phyloP scores from a whole-genome alignment of 768 basidiomycete species.

The Amanita fuliginea region DNA sequence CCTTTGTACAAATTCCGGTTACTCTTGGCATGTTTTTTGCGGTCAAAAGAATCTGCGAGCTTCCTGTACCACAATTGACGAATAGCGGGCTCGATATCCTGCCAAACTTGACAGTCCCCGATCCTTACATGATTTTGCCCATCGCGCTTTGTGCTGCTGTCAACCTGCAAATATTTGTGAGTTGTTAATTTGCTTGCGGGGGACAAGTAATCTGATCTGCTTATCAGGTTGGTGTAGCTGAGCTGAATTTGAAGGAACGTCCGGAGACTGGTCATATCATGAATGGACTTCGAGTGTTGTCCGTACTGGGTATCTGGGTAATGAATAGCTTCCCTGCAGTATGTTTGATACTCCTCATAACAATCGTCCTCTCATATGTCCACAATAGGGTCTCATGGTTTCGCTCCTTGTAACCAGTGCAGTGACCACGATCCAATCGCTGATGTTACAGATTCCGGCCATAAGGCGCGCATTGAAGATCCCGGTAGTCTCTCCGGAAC shows the following conservation, averaged over 20 bases:
- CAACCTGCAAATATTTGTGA: constrained; percentile 43
- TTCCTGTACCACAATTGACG: constrained; percentile 66
- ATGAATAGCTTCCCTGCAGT: constrained; percentile 55
- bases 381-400: constrained; percentile 27
- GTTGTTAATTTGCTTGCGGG: not conserved
- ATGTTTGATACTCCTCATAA: constrained; percentile 16
- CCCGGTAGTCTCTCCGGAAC: constrained; percentile 20
- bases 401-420: constrained; percentile 27
- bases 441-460: constrained; percentile 29
- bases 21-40: constrained; percentile 80
- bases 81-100: constrained; percentile 67
- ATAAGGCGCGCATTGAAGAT: constrained; percentile 30
- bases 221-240: constrained; percentile 33
- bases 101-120: constrained; percentile 67
- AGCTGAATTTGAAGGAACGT: constrained; percentile 39
- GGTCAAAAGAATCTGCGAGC: constrained; percentile 54
- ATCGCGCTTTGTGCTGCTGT: constrained; percentile 42
- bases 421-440: constrained; percentile 40
- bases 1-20: constrained; percentile 61
- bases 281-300: constrained; percentile 54
- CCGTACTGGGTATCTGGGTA: constrained; percentile 35
- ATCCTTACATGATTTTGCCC: constrained; percentile 71
- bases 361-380: constrained; percentile 3
- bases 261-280: constrained; percentile 55
- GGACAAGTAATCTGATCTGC: constrained; percentile 1